Evolutionary conservation across 1,139 yeast genomes (phyloP).

Genomic region (Suhomyces bokatorum): DNA sequence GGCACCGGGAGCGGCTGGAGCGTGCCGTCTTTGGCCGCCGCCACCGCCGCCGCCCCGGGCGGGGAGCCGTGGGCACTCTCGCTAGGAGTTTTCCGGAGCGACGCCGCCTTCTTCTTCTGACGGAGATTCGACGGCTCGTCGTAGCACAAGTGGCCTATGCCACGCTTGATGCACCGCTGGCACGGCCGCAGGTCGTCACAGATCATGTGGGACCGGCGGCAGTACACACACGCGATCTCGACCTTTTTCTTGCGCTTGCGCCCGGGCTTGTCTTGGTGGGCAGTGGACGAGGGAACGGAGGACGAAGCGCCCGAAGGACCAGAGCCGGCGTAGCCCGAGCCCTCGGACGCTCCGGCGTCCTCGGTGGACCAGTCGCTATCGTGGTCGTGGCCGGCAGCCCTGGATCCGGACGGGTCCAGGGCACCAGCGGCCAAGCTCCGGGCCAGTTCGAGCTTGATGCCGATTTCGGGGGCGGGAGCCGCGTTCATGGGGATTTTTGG

Average conservation of each 20-base stretch:
- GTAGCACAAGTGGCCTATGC: constrained; percentile 85
- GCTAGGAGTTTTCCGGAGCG: constrained; percentile 18
- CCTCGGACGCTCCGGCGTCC: background rate
- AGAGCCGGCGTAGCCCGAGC: background rate
- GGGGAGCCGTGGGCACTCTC: constrained; percentile 10
- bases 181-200: constrained; percentile 90
- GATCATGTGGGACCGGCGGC: constrained; percentile 92
- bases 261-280: constrained; percentile 6
- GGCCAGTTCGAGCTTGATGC: constrained; percentile 5
- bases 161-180: constrained; percentile 80
- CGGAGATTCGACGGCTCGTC: constrained; percentile 64
- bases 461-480: constrained; percentile 1
- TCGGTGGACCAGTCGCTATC: constrained; percentile 10
- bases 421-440: constrained; percentile 5
- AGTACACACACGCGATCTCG: constrained; percentile 81
- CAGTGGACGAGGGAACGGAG: background rate
- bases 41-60: constrained; percentile 9
- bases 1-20: constrained; percentile 9
- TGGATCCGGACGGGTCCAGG: background rate
- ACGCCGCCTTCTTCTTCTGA: constrained; percentile 43
- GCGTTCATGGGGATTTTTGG: background rate
- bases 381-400: background rate
- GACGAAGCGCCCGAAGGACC: no score
- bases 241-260: constrained; percentile 52
- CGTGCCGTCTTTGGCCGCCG: no score